Evolutionary conservation across 306 rosid species (phyloP).

Genomic region (Astragalus membranaceus): DNA sequence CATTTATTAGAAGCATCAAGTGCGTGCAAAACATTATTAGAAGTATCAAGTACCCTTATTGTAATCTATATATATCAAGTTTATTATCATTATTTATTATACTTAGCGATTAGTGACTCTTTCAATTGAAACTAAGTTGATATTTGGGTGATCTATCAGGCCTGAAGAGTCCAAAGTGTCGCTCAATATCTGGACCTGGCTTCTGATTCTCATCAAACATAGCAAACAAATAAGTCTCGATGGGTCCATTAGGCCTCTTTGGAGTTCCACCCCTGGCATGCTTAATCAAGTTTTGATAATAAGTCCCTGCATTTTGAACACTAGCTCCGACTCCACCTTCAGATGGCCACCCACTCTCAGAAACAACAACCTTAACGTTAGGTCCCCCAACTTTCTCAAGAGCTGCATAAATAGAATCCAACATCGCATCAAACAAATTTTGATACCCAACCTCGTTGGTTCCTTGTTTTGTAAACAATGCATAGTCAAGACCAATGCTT

Average conservation of each 20-base stretch:
- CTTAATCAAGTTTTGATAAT: constrained; percentile 41
- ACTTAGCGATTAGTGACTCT: background rate
- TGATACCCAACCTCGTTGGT: constrained; percentile 39
- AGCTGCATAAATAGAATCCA: constrained; percentile 57
- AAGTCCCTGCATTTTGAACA: constrained; percentile 39
- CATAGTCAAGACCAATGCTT: constrained; percentile 29
- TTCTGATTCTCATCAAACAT: constrained; percentile 50
- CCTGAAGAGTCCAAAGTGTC: constrained; percentile 40
- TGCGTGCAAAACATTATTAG: background rate
- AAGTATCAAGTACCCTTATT: background rate
- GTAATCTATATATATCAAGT: background rate
- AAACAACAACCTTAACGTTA: constrained; percentile 40
- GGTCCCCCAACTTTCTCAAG: constrained; percentile 50
- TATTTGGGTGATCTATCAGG: constrained; percentile 44
- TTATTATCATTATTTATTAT: background rate
- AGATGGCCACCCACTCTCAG: constrained; percentile 83
- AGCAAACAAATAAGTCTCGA: constrained; percentile 43
- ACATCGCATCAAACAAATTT: constrained; percentile 45
- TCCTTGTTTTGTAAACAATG: constrained; percentile 38
- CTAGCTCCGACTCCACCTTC: constrained; percentile 37
- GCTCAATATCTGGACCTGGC: constrained; percentile 7
- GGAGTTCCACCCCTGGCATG: constrained; percentile 55
- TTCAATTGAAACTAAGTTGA: constrained; percentile 25
- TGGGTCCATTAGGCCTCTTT: constrained; percentile 33
- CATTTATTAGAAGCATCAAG: constrained; percentile 8